Conservation (phyloP, 805 yeast species). For the Wickerhamiella parazyma region DNA sequence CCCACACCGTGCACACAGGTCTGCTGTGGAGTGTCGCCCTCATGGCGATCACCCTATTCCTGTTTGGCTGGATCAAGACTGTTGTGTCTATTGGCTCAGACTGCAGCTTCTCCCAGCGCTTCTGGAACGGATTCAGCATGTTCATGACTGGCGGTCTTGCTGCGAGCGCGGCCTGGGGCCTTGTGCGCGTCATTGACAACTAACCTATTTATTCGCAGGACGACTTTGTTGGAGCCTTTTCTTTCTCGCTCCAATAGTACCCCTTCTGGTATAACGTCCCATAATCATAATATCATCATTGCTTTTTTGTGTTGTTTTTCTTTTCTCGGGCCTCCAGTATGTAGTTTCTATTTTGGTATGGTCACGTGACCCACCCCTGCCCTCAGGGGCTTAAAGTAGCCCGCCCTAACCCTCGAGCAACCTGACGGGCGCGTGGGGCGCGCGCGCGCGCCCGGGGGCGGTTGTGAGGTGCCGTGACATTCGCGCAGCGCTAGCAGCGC, state of each 20-base stretch:
- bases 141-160: slow-evolving; percentile 92
- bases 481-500: too few species aligned
- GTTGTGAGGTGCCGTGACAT: too few species aligned
- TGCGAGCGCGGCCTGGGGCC: slow-evolving; percentile 92
- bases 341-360: neutral
- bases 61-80: slow-evolving; percentile 80
- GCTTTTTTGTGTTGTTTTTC: neutral
- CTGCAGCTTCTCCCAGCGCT: slow-evolving; percentile 33
- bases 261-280: neutral
- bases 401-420: neutral
- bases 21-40: slow-evolving; percentile 58
- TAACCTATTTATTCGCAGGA: slow-evolving; percentile 12
- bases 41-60: slow-evolving; percentile 74
- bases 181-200: slow-evolving; percentile 62
- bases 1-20: slow-evolving; percentile 61
- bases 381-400: neutral
- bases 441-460: too few species aligned
- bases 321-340: too few species aligned
- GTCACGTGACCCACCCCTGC: neutral
- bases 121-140: slow-evolving; percentile 81
- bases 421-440: too few species aligned
- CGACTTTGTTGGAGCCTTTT: neutral
- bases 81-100: slow-evolving; percentile 71
- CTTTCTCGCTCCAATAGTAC: neutral
- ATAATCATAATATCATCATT: neutral